Base-by-base conservation (phyloP, 2,329 filamentous ascomycete genomes). In the Lachnellula subtilissima region DNA sequence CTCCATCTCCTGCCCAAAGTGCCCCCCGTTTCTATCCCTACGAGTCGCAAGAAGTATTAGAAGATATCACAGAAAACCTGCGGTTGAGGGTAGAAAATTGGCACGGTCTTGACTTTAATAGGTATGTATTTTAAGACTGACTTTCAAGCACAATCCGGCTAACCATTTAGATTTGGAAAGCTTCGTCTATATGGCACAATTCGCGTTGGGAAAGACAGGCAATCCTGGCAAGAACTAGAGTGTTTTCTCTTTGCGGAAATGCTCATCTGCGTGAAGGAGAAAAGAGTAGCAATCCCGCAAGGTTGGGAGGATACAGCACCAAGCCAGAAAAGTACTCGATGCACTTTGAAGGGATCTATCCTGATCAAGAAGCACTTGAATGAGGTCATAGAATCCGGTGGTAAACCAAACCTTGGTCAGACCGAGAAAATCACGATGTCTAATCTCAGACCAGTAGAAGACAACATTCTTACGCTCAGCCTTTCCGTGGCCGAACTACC, bases 261-360 rank as follows among this genome's bases (percentile, higher is more conserved):
- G 94, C 87, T 99, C 66, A 99, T 99, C 62, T 99, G 94, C 69
- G 91, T 99, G 59, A 99, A 97, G 74, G 94, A 97, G 74, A 97
- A 97, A 81, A 96, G 92, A 75, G 64, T 77, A 40, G 66, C 72
- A 48, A 70, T 66, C 59, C 78, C 80, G 40, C 80, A 83, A 51
- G 83, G 89, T 62, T 92, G 89, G 82, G 87, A 85, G 50, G 83
- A 83, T 52, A 75, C 75, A 17, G 76, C 77, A 4, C 69, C 77
- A 1, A 80, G 79, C 22, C 80, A 81, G 54, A 92, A 87, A 70
- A 77, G 82, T 9, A 84, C 85, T 3, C 84, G 89, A 61, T 97
- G 88, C 76, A 96, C 92, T 0, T 78, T 99, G 43, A 99, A 99
- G 74, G 94, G 94, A 17, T 97, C 94, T 0, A 99, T 99, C 64